Evolutionary conservation across 225 moss, liverwort and hornwort genomes (phyloP).

Genomic region (Climacium dendroides): DNA sequence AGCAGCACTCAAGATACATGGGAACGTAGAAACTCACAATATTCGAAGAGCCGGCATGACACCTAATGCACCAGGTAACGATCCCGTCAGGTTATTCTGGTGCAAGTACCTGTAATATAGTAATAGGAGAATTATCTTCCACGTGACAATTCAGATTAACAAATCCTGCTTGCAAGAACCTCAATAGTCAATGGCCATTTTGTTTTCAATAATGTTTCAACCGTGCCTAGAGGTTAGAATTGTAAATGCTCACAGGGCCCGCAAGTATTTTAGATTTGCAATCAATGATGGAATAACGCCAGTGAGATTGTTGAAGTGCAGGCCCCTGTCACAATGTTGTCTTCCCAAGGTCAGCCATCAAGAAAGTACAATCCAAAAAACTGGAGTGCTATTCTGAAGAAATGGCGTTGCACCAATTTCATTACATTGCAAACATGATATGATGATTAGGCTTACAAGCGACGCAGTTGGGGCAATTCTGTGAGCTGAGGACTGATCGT

Average conservation of each 20-base stretch:
- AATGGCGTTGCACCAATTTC: not conserved
- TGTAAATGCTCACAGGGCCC: slow-evolving; percentile 23
- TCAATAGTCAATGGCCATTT: not conserved
- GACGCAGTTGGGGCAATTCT: slow-evolving; percentile 21
- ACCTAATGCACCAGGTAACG: slow-evolving; percentile 10
- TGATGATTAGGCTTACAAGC: slow-evolving; percentile 16
- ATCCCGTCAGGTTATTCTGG: slow-evolving; percentile 8
- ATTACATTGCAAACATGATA: not conserved
- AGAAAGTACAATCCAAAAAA: not conserved
- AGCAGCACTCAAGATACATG: not conserved
- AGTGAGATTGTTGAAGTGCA: slow-evolving; percentile 35
- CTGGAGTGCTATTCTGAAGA: not conserved
- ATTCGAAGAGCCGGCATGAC: slow-evolving; percentile 14
- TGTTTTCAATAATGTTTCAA: not conserved
- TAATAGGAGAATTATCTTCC: not conserved
- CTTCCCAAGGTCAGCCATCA: not conserved
- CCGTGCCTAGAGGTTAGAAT: not conserved
- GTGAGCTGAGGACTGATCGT: slow-evolving; percentile 11
- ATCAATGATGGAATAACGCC: slow-evolving; percentile 27
- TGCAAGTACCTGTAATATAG: slow-evolving; percentile 33
- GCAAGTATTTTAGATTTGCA: slow-evolving; percentile 10
- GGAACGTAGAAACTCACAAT: slow-evolving; percentile 15
- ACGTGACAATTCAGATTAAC: not conserved
- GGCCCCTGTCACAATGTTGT: slow-evolving; percentile 20
- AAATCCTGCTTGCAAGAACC: not conserved